These are phyloP conservation scores for Moricandia arvensis DNA, from an alignment of 345 rosid species.

Conservation along the genomic window DNA sequence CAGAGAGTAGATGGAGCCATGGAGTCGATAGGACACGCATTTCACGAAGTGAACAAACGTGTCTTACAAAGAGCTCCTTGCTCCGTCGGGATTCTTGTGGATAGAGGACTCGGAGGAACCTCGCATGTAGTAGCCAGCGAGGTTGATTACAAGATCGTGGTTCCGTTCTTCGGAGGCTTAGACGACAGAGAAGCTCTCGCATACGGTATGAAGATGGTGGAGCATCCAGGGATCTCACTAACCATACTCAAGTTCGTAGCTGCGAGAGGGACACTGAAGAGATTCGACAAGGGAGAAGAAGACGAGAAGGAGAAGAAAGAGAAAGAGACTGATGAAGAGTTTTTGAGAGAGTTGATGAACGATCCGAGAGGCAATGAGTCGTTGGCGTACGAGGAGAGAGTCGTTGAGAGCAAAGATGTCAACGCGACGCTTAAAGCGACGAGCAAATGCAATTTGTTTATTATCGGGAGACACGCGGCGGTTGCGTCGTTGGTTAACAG, in stretches of 20 bases:
- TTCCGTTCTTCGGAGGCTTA: constrained; percentile 55
- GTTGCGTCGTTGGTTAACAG: constrained; percentile 30
- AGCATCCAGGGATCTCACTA: constrained; percentile 55
- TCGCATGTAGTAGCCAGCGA: constrained; percentile 60
- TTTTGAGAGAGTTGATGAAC: constrained; percentile 33
- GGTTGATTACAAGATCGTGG: constrained; percentile 51
- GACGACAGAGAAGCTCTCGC: constrained; percentile 66
- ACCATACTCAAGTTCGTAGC: constrained; percentile 40
- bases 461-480: constrained; percentile 47
- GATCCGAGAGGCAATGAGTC: constrained; percentile 35
- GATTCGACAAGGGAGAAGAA: constrained; percentile 18
- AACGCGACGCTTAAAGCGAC: constrained; percentile 31
- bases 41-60: constrained; percentile 47
- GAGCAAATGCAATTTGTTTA: constrained; percentile 42
- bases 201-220: constrained; percentile 51
- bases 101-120: constrained; percentile 72
- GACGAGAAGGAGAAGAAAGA: constrained; percentile 21
- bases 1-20: constrained; percentile 57
- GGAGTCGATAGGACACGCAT: constrained; percentile 55
- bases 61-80: constrained; percentile 60
- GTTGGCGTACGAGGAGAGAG: constrained; percentile 36
- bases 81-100: constrained; percentile 70
- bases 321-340: constrained; percentile 23
- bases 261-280: constrained; percentile 23
- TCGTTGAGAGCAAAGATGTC: constrained; percentile 40